Base-by-base conservation (phyloP, 2,329 filamentous ascomycete genomes). In the Sarocladiaceae sp. region DNA sequence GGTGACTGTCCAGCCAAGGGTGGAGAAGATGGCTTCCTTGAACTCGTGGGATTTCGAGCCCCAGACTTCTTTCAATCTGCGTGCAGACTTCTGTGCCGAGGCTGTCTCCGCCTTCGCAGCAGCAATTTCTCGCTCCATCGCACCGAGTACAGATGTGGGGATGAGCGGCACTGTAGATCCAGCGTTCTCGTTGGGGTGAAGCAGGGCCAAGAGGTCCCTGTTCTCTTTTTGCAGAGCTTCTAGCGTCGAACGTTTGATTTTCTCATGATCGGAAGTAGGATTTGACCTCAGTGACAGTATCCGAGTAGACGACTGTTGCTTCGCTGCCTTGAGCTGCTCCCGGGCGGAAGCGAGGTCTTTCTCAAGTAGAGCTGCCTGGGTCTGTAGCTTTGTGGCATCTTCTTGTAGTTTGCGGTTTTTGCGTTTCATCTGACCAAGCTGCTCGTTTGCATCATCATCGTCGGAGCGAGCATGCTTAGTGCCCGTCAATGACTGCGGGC, bases 51-150 rank as follows among this genome's bases (percentile, higher is more conserved):
- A 91, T 68, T 97, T 99, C 59, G 87, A 82, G 0, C 83, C 83
- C 88, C 90, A 99, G 53, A 97, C 94, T 64, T 97, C 88, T 61
- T 95, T 96, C 12, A 97, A 83, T 2, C 94, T 88, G 20, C 84
- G 79, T 57, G 88, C 88, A 44, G 88, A 86, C 70, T 97, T 99
- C 58, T 94, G 87, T 35, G 86, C 83, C 1, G 88, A 86, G 0
- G 81, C 80, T 13, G 83, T 84, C 59, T 88, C 84, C 54, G 83
- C 73, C 60, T 83, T 83, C 20, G 85, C 84, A 11, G 88, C 87
- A 28, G 82, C 77, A 36, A 97, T 79, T 59, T 94, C 87, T 51
- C 90, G 80, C 55, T 88, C 85, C 37, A 87, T 80, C 17, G 87
- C 85, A 35, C 87, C 83, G 15, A 97, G 81, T 1, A 89, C 86